A percentile compares a stretch with the other conserved stretches of the same genome.
These are phyloP conservation scores for Lonicera japonica DNA, from an alignment of 129 eudicot genomes.

Conservation along the genomic window DNA sequence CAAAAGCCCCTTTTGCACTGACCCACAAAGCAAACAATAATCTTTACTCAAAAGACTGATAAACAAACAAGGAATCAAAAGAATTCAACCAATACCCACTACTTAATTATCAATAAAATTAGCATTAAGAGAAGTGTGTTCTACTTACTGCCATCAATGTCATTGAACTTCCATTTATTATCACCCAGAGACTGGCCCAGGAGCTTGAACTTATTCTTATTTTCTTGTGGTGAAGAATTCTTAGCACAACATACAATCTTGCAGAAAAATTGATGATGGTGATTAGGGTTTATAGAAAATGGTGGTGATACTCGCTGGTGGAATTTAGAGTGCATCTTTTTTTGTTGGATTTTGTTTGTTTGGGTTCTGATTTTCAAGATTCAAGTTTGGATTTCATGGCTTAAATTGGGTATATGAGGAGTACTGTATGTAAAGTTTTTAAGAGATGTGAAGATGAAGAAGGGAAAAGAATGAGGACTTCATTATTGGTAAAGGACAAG, in stretches of 20 bases:
- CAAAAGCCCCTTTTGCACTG: neutral
- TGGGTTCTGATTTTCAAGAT: conserved; percentile 24
- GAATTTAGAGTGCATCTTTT: conserved; percentile 39
- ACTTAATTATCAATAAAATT: neutral
- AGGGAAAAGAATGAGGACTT: neutral
- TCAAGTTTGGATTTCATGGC: conserved; percentile 12
- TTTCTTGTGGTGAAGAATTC: conserved; percentile 39
- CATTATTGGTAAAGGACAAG: neutral
- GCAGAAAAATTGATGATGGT: conserved; percentile 31
- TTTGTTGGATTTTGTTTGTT: neutral
- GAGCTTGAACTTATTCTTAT: conserved; percentile 52
- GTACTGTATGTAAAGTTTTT: too few species aligned
- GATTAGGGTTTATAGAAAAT: conserved; percentile 33
- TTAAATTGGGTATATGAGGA: too few species aligned
- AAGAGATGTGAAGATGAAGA: neutral
- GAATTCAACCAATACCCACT: neutral
- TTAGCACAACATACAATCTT: conserved; percentile 50
- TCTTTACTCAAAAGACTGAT: neutral
- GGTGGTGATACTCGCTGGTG: conserved; percentile 12
- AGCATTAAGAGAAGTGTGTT: neutral
- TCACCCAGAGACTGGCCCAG: conserved; percentile 39
- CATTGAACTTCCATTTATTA: conserved; percentile 58
- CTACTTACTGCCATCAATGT: conserved; percentile 66
- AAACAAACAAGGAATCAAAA: neutral
- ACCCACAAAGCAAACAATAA: neutral